These are phyloP conservation scores for Epichloe typhina DNA, from an alignment of 2,329 filamentous ascomycete genomes.

Conservation along the genomic window DNA sequence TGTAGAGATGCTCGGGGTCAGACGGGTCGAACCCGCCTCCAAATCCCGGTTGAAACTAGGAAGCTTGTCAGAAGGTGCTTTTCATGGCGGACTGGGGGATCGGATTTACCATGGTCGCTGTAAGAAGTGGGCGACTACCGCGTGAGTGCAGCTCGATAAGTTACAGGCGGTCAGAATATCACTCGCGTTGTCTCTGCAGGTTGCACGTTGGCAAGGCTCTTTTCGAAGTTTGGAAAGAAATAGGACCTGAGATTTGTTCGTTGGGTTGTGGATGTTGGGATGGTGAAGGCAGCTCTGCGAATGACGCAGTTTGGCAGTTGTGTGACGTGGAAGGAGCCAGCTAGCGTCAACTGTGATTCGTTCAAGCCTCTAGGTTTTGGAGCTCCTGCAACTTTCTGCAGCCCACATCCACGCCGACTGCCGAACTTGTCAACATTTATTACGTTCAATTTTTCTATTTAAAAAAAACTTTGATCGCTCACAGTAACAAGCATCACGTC, in stretches of 20 bases:
- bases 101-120: background rate
- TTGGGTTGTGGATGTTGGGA: background rate
- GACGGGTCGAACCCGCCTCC: slow-evolving; percentile 32
- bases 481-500: too few relatives aligned
- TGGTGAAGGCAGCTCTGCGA: slow-evolving; percentile 7
- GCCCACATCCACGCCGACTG: too few relatives aligned
- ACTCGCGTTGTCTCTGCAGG: background rate
- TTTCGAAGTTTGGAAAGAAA: too few relatives aligned
- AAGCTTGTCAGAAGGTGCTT: background rate
- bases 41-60: slow-evolving; percentile 17
- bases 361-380: background rate
- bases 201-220: too few relatives aligned
- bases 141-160: background rate
- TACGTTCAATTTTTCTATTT: too few relatives aligned
- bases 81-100: background rate
- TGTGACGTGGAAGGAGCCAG: background rate
- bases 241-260: too few relatives aligned
- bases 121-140: background rate
- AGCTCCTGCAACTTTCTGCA: background rate
- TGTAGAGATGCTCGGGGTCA: slow-evolving; percentile 35
- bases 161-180: background rate
- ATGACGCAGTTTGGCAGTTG: slow-evolving; percentile 7
- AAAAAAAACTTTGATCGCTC: background rate
- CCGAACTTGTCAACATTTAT: background rate
- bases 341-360: background rate